Evolutionary conservation across 768 basidiomycete genomes (phyloP).

Genomic region (Tricholoma sp.): DNA sequence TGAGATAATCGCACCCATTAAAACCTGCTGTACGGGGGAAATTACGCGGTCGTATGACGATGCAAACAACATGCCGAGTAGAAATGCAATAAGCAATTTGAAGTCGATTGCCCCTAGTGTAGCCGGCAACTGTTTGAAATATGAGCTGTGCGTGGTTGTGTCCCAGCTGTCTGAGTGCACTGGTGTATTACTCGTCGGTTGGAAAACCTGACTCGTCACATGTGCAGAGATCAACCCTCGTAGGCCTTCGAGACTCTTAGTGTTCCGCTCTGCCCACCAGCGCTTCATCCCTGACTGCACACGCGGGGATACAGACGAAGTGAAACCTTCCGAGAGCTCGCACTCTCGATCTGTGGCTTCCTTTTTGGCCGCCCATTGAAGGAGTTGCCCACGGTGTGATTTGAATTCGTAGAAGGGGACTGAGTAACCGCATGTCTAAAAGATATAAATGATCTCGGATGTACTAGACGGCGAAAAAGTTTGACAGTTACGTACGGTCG

Average conservation of each 20-base stretch:
- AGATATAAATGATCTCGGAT: background rate
- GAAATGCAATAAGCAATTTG: conserved; percentile 11
- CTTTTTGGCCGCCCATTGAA: conserved; percentile 42
- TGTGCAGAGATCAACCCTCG: conserved; percentile 37
- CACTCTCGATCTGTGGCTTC: conserved; percentile 36
- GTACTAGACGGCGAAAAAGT: background rate
- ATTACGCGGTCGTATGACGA: conserved; percentile 8
- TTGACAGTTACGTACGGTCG: conserved; percentile 29
- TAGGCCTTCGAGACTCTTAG: conserved; percentile 53
- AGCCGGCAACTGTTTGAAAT: conserved; percentile 5
- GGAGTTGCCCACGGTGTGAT: conserved; percentile 50
- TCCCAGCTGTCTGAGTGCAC: background rate
- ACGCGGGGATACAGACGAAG: conserved; percentile 15
- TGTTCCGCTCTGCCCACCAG: conserved; percentile 55
- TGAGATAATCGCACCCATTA: background rate
- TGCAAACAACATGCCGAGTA: conserved; percentile 12
- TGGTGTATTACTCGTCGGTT: conserved; percentile 10
- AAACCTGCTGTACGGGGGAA: conserved; percentile 3
- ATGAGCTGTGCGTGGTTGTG: background rate
- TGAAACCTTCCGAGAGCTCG: conserved; percentile 17
- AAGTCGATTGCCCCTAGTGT: conserved; percentile 3
- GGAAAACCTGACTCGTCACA: conserved; percentile 16
- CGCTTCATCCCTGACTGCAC: conserved; percentile 41
- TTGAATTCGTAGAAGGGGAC: conserved; percentile 60
- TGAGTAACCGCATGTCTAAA: conserved; percentile 63